Conservation (phyloP, 2,329 filamentous ascomycete species). For the Gyromitra esculenta region DNA sequence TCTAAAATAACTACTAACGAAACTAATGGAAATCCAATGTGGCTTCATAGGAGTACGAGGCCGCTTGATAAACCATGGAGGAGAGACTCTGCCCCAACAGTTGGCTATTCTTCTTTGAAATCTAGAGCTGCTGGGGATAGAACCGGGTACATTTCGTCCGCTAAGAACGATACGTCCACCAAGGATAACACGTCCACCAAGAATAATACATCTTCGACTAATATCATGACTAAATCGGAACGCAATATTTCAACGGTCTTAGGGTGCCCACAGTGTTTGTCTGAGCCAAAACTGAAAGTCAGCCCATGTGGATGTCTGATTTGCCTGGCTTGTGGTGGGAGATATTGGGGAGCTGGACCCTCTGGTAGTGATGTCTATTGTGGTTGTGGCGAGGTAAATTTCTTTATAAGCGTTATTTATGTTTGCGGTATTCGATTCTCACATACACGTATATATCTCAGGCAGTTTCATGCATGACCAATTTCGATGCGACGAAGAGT, state of each 20-base stretch:
- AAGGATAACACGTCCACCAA: slow-evolving; percentile 22
- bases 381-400: slow-evolving; percentile 54
- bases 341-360: slow-evolving; percentile 50
- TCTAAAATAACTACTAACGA: slow-evolving; percentile 27
- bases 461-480: slow-evolving; percentile 51
- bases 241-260: slow-evolving; percentile 41
- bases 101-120: slow-evolving; percentile 47
- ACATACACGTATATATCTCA: slow-evolving; percentile 17
- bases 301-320: slow-evolving; percentile 53
- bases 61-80: slow-evolving; percentile 52
- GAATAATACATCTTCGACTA: slow-evolving; percentile 10
- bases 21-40: slow-evolving; percentile 30
- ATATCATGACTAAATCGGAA: neutral
- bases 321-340: slow-evolving; percentile 52
- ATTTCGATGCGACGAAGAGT: slow-evolving; percentile 42
- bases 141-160: slow-evolving; percentile 11
- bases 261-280: slow-evolving; percentile 54
- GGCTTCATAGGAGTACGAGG: slow-evolving; percentile 43
- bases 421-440: slow-evolving; percentile 9
- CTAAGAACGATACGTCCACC: slow-evolving; percentile 10
- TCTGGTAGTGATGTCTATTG: slow-evolving; percentile 51
- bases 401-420: neutral
- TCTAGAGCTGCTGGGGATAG: slow-evolving; percentile 24
- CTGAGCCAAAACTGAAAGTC: slow-evolving; percentile 53
- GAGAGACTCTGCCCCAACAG: slow-evolving; percentile 36